Percentiles rank a stretch among this genome's conserved stretches.
Conservation (phyloP, 352 stramenopile genomes). For the Pythium aphanidermatum region DNA sequence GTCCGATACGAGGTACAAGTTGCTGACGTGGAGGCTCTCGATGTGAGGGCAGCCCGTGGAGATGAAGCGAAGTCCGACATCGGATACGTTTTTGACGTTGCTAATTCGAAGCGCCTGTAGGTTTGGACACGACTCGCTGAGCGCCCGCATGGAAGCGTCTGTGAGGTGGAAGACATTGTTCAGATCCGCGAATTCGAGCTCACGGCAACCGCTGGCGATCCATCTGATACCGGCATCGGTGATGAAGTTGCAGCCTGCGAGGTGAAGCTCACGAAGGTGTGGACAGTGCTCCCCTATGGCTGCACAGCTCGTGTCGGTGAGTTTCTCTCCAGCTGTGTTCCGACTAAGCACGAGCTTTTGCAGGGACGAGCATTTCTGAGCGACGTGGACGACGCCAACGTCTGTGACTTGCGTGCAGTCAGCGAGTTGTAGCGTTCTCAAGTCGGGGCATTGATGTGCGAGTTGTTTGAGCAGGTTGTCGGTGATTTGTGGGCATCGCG, state of each 20-base stretch:
- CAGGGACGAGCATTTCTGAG: constrained; percentile 62
- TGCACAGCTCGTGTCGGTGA: constrained; percentile 87
- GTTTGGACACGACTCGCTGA: constrained; percentile 31
- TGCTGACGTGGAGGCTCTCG: constrained; percentile 57
- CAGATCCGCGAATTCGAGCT: constrained; percentile 77
- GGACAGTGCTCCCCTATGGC: constrained; percentile 67
- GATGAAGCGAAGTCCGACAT: constrained; percentile 83
- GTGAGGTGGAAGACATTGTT: constrained; percentile 80
- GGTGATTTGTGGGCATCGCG: constrained; percentile 73
- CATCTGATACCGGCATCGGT: constrained; percentile 89
- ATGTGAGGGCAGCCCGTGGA: constrained; percentile 79
- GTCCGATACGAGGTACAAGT: constrained; percentile 90
- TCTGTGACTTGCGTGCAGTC: constrained; percentile 84
- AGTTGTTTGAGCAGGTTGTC: constrained; percentile 85
- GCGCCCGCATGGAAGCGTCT: constrained; percentile 55
- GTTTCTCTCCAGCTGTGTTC: constrained; percentile 51
- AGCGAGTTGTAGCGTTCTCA: constrained; percentile 68
- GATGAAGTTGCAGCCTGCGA: constrained; percentile 83
- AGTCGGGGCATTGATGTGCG: constrained; percentile 49
- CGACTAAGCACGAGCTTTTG: constrained; percentile 66
- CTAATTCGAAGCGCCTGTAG: constrained; percentile 38
- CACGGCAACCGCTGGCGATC: constrained; percentile 72
- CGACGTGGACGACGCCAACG: constrained; percentile 75
- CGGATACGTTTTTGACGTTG: constrained; percentile 69
- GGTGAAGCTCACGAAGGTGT: constrained; percentile 42